Evolutionary conservation across 2,329 filamentous ascomycete genomes (phyloP), one percentile per base, ranked within the genome.

Genomic region (Trichoderma citrinoviride): DNA sequence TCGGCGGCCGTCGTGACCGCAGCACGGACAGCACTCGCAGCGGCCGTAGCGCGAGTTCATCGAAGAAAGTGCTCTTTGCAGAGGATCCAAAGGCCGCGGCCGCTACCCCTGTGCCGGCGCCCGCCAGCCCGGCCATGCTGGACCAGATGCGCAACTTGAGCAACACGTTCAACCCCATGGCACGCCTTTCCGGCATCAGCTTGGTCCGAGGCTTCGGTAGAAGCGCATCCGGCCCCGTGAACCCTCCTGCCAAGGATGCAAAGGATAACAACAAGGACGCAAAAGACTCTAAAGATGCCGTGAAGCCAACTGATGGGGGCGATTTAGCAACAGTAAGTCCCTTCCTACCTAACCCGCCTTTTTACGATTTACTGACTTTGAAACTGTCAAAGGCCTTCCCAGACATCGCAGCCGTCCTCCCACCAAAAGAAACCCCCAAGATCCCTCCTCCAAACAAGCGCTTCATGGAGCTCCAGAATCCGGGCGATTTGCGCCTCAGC

Each of bases 101-200:
- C 8, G 53, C 69, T 3, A 54, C 70, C 21, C 63, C 68, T 2
- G 29, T 71, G 21, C 37, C 61, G 29, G 33, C 60, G 1, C 67
- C 67, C 7, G 73, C 73, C 63, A 75, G 73, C 56, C 88, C 89
- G 3, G 88, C 90, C 33, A 77, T 88, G 14, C 85, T 96, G 2
- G 92, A 96, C 68, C 92, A 91, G 14, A 89, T 96, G 80, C 87
- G 91, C 62, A 94, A 85, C 73, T 83, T 96, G 66, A 89, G 92
- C 43, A 95, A 85, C 74, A 89, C 89, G 0, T 80, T 96, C 40
- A 96, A 96, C 71, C 92, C 92, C 3, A 88, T 96, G 74, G 91
- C 88, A 50, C 86, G 92, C 58, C 85, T 96, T 58, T 87, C 90
- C 1, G 80, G 87, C 40, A 92, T 95, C 73, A 85, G 85, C 64